phyloP scores from a whole-genome alignment of 2,329 filamentous ascomycete genomes.

The Apiospora aurea region DNA sequence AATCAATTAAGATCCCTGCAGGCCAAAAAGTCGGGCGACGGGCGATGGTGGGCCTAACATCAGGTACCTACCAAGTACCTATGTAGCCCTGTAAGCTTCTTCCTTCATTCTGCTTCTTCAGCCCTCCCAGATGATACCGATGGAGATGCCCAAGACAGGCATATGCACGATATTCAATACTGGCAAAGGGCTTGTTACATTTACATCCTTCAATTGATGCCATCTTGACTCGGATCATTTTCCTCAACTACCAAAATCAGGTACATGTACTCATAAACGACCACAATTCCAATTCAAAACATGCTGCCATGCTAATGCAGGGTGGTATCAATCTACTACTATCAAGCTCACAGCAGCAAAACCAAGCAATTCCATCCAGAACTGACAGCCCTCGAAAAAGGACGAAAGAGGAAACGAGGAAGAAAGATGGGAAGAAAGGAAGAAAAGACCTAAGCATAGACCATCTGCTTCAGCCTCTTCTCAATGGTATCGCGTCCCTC shows the following conservation, averaged over 20 bases:
- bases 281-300: background rate
- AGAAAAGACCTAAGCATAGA: slow-evolving; percentile 44
- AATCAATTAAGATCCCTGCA: slow-evolving; percentile 18
- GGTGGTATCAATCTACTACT: slow-evolving; percentile 12
- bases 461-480: slow-evolving; percentile 75
- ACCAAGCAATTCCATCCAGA: background rate
- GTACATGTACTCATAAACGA: background rate
- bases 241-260: background rate
- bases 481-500: slow-evolving; percentile 80
- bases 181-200: too few species aligned
- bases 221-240: background rate
- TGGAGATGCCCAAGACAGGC: too few species aligned
- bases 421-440: too few species aligned
- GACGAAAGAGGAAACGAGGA: too few species aligned
- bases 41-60: background rate
- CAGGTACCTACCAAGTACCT: too few species aligned
- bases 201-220: too few species aligned
- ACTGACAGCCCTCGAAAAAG: background rate
- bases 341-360: background rate
- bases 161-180: too few species aligned
- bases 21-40: background rate
- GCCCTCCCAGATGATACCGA: too few species aligned
- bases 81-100: too few species aligned
- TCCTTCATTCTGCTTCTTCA: too few species aligned
- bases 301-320: background rate